phyloP scores from a whole-genome alignment of 2,329 filamentous ascomycete species.

The Stenocarpella maydis region DNA sequence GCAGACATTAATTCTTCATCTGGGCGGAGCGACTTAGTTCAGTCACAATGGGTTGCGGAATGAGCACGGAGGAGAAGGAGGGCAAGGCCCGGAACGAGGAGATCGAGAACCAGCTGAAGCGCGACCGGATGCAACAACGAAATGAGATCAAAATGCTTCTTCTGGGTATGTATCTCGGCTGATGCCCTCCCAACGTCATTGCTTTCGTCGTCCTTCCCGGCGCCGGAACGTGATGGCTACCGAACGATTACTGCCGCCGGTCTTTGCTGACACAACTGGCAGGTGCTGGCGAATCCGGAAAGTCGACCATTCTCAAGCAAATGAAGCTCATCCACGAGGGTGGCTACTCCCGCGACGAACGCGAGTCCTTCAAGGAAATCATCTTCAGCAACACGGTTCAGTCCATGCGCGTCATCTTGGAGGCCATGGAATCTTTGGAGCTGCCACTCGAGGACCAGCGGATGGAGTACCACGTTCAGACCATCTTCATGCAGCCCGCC shows the following conservation, averaged over 20 bases:
- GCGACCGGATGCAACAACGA: slow-evolving; percentile 97
- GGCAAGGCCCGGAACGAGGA: slow-evolving; percentile 99
- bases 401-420: slow-evolving; percentile 74
- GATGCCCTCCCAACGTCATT: background rate
- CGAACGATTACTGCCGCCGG: background rate
- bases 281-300: slow-evolving; percentile 98
- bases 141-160: slow-evolving; percentile 99
- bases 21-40: slow-evolving; percentile 39
- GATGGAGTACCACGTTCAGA: slow-evolving; percentile 97
- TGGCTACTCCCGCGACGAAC: slow-evolving; percentile 91
- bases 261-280: slow-evolving; percentile 39
- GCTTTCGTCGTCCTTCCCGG: background rate
- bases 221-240: background rate
- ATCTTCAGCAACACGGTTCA: slow-evolving; percentile 76
- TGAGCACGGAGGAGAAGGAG: slow-evolving; percentile 99
- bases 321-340: slow-evolving; percentile 99
- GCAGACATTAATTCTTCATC: slow-evolving; percentile 7
- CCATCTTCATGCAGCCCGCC: slow-evolving; percentile 97
- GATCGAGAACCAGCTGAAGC: slow-evolving; percentile 99
- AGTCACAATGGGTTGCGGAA: slow-evolving; percentile 96
- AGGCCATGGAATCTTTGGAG: slow-evolving; percentile 74
- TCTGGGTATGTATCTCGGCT: slow-evolving; percentile 73
- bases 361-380: slow-evolving; percentile 75
- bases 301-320: slow-evolving; percentile 94
- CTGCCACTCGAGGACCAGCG: slow-evolving; percentile 89